Evolutionary conservation across 768 basidiomycete genomes (phyloP).

Genomic region (Lactifluus volemus): DNA sequence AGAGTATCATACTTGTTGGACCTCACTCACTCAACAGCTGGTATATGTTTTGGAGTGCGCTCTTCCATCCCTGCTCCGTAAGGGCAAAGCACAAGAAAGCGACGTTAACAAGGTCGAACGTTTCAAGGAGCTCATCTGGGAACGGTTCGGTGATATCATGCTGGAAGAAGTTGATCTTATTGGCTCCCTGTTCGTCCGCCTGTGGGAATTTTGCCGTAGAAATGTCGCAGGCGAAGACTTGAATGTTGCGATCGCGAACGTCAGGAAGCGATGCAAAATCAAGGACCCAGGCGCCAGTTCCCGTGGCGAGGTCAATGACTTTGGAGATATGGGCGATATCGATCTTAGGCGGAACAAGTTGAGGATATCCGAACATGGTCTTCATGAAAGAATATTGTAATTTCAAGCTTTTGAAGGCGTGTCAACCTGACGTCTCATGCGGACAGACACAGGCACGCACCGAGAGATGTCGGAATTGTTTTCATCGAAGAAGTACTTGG

Average conservation of each 20-base stretch:
- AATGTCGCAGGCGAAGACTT: slow-evolving; percentile 7
- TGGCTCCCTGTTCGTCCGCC: background rate
- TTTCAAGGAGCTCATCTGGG: background rate
- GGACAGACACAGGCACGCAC: background rate
- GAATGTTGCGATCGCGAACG: background rate
- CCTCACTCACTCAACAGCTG: background rate
- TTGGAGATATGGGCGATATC: background rate
- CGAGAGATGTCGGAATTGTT: background rate
- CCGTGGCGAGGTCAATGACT: background rate
- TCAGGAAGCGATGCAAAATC: background rate
- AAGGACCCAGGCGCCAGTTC: background rate
- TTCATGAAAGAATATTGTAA: background rate
- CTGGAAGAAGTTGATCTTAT: background rate
- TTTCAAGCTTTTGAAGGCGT: background rate
- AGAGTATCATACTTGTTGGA: background rate
- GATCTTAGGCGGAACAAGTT: background rate
- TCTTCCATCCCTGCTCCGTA: background rate
- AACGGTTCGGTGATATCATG: background rate
- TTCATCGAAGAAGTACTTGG: too few species aligned
- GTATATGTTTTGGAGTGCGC: background rate
- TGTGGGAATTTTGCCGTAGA: background rate
- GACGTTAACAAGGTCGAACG: slow-evolving; percentile 2
- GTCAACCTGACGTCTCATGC: background rate
- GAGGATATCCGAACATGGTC: background rate
- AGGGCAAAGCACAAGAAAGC: background rate